phyloP scores from a whole-genome alignment of 495 filamentous ascomycete genomes.

The Lasiosphaeriaceae sp. region DNA sequence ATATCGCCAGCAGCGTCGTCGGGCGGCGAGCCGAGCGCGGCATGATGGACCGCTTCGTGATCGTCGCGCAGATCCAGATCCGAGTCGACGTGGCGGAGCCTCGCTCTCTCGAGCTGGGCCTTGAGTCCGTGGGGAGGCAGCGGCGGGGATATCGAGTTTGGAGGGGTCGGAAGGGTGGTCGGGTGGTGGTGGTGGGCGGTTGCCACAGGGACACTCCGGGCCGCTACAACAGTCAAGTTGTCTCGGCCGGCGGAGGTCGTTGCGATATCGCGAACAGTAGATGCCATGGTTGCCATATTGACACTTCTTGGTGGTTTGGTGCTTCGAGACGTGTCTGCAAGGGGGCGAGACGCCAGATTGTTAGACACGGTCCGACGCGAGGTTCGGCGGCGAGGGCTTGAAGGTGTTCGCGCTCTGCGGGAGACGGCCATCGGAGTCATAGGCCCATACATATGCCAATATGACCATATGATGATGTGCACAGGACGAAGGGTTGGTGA shows the following conservation, averaged over 20 bases:
- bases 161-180: conserved; percentile 84
- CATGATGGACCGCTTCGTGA: background rate
- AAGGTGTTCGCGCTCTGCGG: background rate
- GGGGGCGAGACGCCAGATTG: conserved; percentile 18
- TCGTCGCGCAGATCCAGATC: conserved; percentile 79
- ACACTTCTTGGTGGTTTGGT: conserved; percentile 29
- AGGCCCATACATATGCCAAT: too few relatives aligned
- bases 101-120: conserved; percentile 54
- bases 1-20: conserved; percentile 78
- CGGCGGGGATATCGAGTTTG: conserved; percentile 91
- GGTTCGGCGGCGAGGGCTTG: background rate
- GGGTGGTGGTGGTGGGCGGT: conserved; percentile 52
- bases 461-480: too few relatives aligned
- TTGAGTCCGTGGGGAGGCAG: conserved; percentile 78
- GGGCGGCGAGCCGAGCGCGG: conserved; percentile 41
- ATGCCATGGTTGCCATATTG: conserved; percentile 60
- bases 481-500: too few relatives aligned
- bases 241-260: conserved; percentile 52
- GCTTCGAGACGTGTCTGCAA: conserved; percentile 47
- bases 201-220: conserved; percentile 53
- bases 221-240: conserved; percentile 60
- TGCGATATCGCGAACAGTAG: conserved; percentile 68
- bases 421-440: background rate
- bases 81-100: conserved; percentile 71
- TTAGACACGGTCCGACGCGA: conserved; percentile 22